A percentile compares a stretch with the other conserved stretches of the same genome.
Evolutionary conservation across 306 rosid genomes (phyloP).

Genomic region (Betula pendula): DNA sequence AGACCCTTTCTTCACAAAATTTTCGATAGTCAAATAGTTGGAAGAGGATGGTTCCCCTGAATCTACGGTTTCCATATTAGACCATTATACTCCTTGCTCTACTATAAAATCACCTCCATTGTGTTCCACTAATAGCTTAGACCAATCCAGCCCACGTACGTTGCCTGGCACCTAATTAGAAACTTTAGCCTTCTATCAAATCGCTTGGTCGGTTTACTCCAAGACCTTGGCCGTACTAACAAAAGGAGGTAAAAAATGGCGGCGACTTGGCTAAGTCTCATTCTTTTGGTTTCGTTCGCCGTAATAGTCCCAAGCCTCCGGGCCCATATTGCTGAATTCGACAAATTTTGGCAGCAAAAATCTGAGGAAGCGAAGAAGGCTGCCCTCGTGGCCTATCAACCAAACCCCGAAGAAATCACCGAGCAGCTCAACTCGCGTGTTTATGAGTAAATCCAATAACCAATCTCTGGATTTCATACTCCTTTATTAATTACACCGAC

Average conservation of each 20-base stretch:
- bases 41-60: slow-evolving; percentile 33
- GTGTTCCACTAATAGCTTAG: background rate
- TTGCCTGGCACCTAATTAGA: slow-evolving; percentile 13
- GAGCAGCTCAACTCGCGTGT: slow-evolving; percentile 44
- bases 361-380: slow-evolving; percentile 37
- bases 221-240: slow-evolving; percentile 36
- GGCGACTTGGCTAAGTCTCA: slow-evolving; percentile 28
- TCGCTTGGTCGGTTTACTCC: slow-evolving; percentile 1
- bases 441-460: slow-evolving; percentile 20
- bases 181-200: slow-evolving; percentile 15
- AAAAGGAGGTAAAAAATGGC: slow-evolving; percentile 31
- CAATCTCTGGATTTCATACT: background rate
- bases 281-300: slow-evolving; percentile 44
- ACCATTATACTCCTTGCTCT: background rate
- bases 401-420: slow-evolving; percentile 53
- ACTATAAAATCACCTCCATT: slow-evolving; percentile 29
- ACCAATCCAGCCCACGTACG: background rate
- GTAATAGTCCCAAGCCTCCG: slow-evolving; percentile 50
- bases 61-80: slow-evolving; percentile 36
- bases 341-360: slow-evolving; percentile 37
- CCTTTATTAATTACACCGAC: too few species aligned
- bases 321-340: slow-evolving; percentile 47
- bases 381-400: slow-evolving; percentile 45
- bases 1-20: slow-evolving; percentile 11
- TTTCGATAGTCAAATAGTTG: background rate